These are phyloP conservation scores for Botrytis fabae DNA, from an alignment of 2,329 filamentous ascomycete genomes.

Conservation along the genomic window DNA sequence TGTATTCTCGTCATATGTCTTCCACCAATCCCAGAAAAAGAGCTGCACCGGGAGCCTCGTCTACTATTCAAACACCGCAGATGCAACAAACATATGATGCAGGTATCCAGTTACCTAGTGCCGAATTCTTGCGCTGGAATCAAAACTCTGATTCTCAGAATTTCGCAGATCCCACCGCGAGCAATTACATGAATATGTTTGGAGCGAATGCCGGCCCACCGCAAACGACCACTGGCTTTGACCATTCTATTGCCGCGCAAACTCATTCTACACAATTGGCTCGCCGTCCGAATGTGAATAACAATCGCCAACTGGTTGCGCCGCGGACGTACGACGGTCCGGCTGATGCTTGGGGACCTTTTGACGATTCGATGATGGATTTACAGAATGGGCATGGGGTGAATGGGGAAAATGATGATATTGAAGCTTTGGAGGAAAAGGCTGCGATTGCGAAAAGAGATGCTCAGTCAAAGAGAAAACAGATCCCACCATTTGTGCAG, in stretches of 20 bases:
- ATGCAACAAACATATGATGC: slow-evolving; percentile 53
- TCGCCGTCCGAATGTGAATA: slow-evolving; percentile 34
- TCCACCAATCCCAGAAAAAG: slow-evolving; percentile 65
- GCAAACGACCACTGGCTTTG: slow-evolving; percentile 26
- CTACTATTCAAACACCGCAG: slow-evolving; percentile 56
- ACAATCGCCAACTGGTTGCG: slow-evolving; percentile 39
- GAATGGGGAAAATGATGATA: slow-evolving; percentile 63
- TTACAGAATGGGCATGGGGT: slow-evolving; percentile 42
- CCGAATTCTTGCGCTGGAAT: slow-evolving; percentile 57
- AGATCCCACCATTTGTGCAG: slow-evolving; percentile 96
- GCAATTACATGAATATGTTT: slow-evolving; percentile 36
- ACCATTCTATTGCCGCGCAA: slow-evolving; percentile 32
- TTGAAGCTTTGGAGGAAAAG: slow-evolving; percentile 77
- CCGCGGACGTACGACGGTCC: slow-evolving; percentile 36
- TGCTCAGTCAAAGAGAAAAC: slow-evolving; percentile 84
- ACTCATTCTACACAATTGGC: slow-evolving; percentile 39
- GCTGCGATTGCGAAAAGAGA: slow-evolving; percentile 83
- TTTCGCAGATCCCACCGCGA: slow-evolving; percentile 40
- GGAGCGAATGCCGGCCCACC: slow-evolving; percentile 29
- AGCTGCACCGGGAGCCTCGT: slow-evolving; percentile 69
- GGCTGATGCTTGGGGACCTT: slow-evolving; percentile 44
- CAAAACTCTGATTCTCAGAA: slow-evolving; percentile 41
- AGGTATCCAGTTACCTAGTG: slow-evolving; percentile 48
- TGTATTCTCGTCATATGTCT: slow-evolving; percentile 36
- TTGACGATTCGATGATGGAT: slow-evolving; percentile 40